Conservation (phyloP, 2,329 filamentous ascomycete genomes). For the Chalaropsis thielavioides region DNA sequence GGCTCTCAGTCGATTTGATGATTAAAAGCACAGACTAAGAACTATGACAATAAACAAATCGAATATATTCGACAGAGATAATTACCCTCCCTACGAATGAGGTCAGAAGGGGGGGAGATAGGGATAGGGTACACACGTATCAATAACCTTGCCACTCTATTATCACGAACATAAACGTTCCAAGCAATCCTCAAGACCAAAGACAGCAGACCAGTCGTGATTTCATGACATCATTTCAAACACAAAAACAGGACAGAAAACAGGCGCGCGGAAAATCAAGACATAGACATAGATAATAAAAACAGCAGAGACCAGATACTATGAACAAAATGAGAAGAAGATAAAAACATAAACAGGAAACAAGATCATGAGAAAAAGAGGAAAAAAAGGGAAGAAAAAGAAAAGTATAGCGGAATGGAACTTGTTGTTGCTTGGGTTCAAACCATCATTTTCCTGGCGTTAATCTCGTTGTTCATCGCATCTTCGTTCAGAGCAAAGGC, state of each 20-base stretch:
- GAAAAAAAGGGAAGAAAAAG: neutral
- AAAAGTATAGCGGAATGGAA: neutral
- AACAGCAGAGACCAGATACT: slow-evolving; percentile 4
- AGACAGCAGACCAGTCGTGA: neutral
- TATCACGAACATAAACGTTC: neutral
- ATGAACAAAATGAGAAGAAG: neutral
- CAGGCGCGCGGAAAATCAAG: neutral
- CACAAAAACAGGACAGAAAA: neutral
- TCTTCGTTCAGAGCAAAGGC: neutral
- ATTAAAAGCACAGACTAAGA: too few relatives aligned
- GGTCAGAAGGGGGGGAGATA: too few relatives aligned
- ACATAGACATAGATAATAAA: neutral
- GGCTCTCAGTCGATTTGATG: too few relatives aligned
- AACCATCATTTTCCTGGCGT: slow-evolving; percentile 1
- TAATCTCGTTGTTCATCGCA: neutral
- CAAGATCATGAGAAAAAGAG: neutral
- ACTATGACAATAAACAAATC: neutral
- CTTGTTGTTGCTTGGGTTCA: neutral
- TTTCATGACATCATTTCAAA: neutral
- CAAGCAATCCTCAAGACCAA: neutral
- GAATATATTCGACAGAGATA: neutral
- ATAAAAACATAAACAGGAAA: too few relatives aligned
- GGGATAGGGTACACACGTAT: neutral
- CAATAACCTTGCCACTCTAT: neutral
- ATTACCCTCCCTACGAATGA: neutral